A percentile compares a stretch with the other conserved stretches of the same genome.
Conservation (phyloP, 306 rosid genomes). For the Gleditsia sinensis region DNA sequence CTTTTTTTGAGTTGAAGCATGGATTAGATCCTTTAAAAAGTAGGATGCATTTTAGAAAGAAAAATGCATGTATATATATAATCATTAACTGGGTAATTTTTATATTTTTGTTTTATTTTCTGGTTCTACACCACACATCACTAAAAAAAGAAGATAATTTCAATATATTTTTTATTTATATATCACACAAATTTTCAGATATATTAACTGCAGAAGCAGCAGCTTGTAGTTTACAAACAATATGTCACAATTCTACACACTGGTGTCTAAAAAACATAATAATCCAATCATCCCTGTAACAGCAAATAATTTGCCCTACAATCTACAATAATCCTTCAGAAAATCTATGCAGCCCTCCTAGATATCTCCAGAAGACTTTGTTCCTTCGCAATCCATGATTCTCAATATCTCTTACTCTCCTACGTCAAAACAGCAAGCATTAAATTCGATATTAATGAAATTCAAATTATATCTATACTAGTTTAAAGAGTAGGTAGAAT, state of each 20-base stretch:
- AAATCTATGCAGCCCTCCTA: too few relatives aligned
- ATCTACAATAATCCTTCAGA: background rate
- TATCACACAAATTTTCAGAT: background rate
- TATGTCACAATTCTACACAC: background rate
- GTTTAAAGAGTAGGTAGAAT: background rate
- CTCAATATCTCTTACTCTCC: background rate
- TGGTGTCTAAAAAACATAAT: background rate
- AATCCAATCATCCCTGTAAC: background rate
- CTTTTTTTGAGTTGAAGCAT: too few relatives aligned
- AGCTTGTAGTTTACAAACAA: background rate
- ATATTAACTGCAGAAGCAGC: background rate
- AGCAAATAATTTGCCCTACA: background rate
- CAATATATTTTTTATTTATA: too few relatives aligned
- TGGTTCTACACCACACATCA: too few relatives aligned
- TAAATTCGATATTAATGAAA: background rate
- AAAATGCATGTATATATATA: too few relatives aligned
- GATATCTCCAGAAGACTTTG: too few relatives aligned
- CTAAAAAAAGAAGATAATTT: too few relatives aligned
- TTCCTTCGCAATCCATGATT: background rate
- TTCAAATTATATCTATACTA: background rate
- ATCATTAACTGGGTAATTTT: background rate
- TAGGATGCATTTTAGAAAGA: too few relatives aligned
- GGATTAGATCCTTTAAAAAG: too few relatives aligned
- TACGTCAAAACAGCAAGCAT: background rate
- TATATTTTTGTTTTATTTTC: too few relatives aligned